phyloP scores from a whole-genome alignment of 352 stramenopile species.

The Globisporangium megalacanthum region DNA sequence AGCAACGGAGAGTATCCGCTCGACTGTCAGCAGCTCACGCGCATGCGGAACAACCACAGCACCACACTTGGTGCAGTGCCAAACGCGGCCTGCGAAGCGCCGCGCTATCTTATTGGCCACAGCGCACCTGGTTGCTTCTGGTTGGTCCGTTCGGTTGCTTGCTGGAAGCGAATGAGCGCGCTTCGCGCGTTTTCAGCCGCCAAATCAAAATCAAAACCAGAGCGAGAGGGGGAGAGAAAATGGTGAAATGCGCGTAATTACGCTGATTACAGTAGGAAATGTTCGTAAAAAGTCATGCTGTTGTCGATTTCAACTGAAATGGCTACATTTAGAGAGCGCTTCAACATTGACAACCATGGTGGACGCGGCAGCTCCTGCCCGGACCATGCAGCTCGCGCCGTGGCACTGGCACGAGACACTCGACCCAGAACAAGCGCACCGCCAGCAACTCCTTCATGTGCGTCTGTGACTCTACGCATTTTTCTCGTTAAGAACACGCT shows the following conservation, averaged over 20 bases:
- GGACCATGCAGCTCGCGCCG: constrained; percentile 2
- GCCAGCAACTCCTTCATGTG: constrained; percentile 45
- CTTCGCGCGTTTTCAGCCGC: too few species aligned
- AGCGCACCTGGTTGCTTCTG: constrained; percentile 1
- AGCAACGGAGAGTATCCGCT: too few species aligned
- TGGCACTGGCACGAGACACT: constrained; percentile 70
- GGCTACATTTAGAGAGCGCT: too few species aligned
- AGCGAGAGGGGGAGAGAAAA: too few species aligned
- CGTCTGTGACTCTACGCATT: background rate
- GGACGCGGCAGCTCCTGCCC: too few species aligned
- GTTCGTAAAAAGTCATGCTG: too few species aligned
- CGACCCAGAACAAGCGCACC: constrained; percentile 35
- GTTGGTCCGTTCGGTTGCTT: background rate
- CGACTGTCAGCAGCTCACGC: too few species aligned
- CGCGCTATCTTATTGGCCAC: background rate
- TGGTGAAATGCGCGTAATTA: too few species aligned
- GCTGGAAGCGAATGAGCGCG: background rate
- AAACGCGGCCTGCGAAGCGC: background rate
- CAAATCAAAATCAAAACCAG: too few species aligned
- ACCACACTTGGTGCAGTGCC: background rate
- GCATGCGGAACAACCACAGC: background rate
- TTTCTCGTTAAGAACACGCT: background rate
- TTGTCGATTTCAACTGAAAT: too few species aligned
- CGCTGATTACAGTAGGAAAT: too few species aligned
- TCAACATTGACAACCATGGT: too few species aligned